Percentiles rank a stretch among this genome's conserved stretches.
Conservation (phyloP, 2,329 filamentous ascomycete genomes). For the Dactylonectria estremocensis region DNA sequence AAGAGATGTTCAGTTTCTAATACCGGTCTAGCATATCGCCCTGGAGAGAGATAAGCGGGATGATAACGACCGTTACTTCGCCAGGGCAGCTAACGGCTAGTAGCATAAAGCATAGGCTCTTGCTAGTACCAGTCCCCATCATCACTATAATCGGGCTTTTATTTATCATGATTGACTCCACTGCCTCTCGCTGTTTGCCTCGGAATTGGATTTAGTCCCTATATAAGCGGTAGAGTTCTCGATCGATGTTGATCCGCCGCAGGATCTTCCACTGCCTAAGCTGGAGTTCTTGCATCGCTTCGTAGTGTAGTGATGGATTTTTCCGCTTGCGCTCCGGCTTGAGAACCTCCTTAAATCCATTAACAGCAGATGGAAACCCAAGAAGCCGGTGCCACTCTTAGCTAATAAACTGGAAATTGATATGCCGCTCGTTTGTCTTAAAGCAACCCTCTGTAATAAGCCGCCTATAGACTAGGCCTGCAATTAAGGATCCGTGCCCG, state of each 20-base stretch:
- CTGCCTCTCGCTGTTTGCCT: neutral
- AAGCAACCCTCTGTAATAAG: too few relatives aligned
- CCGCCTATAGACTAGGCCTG: conserved; percentile 4
- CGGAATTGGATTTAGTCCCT: neutral
- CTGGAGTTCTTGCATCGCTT: too few relatives aligned
- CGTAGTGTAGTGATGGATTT: conserved; percentile 10
- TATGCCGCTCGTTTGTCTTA: too few relatives aligned
- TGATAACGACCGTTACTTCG: conserved; percentile 1
- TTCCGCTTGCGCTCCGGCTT: neutral
- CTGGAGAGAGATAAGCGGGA: neutral
- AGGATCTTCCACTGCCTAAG: too few relatives aligned
- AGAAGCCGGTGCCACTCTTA: too few relatives aligned
- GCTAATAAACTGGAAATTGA: too few relatives aligned
- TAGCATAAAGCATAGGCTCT: conserved; percentile 25
- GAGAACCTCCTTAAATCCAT: conserved; percentile 6
- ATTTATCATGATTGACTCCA: too few relatives aligned
- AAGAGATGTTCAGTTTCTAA: too few relatives aligned
- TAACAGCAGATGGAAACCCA: neutral
- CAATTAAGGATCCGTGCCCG: conserved; percentile 2
- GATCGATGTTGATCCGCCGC: conserved; percentile 2
- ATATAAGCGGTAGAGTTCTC: conserved; percentile 1
- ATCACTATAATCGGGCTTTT: conserved; percentile 16
- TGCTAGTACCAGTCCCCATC: conserved; percentile 7
- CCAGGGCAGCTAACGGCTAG: neutral
- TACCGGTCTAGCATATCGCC: conserved; percentile 19